phyloP scores from a whole-genome alignment of 495 filamentous ascomycete species.

The Xylaria scruposa region DNA sequence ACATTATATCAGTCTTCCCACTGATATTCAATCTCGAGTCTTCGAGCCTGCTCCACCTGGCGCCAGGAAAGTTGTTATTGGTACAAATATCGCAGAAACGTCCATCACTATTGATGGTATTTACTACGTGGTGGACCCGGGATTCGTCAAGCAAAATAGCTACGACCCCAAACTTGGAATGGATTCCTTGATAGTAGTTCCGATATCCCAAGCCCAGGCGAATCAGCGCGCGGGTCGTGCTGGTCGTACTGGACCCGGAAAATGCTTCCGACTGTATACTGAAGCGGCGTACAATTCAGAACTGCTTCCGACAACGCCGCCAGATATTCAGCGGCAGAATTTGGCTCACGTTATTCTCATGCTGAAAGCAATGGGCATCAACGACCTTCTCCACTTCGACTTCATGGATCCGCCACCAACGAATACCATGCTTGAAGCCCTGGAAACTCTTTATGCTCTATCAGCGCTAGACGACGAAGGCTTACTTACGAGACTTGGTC shows the following conservation, averaged over 20 bases:
- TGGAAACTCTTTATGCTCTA: slow-evolving; percentile 93
- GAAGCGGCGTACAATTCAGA: slow-evolving; percentile 95
- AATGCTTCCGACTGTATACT: slow-evolving; percentile 95
- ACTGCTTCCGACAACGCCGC: slow-evolving; percentile 95
- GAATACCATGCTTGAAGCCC: slow-evolving; percentile 94
- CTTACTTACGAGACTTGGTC: slow-evolving; percentile 86
- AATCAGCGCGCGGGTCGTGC: slow-evolving; percentile 94
- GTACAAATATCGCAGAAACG: slow-evolving; percentile 98
- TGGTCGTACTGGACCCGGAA: slow-evolving; percentile 92
- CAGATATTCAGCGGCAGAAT: slow-evolving; percentile 96
- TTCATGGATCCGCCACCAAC: slow-evolving; percentile 99
- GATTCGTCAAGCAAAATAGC: slow-evolving; percentile 96
- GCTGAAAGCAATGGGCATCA: slow-evolving; percentile 99
- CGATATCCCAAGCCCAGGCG: slow-evolving; percentile 95
- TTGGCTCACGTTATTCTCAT: slow-evolving; percentile 94
- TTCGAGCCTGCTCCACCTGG: slow-evolving; percentile 93
- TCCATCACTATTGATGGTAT: slow-evolving; percentile 97
- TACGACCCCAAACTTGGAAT: slow-evolving; percentile 98
- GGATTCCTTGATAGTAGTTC: slow-evolving; percentile 94
- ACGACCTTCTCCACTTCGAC: slow-evolving; percentile 95
- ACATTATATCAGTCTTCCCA: slow-evolving; percentile 38
- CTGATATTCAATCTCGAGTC: slow-evolving; percentile 91
- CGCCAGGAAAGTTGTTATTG: slow-evolving; percentile 93
- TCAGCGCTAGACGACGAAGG: slow-evolving; percentile 96
- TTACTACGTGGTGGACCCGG: slow-evolving; percentile 96